These are phyloP conservation scores for Aquilaria agallochum DNA, from an alignment of 441 rosid genomes.

Conservation along the genomic window DNA sequence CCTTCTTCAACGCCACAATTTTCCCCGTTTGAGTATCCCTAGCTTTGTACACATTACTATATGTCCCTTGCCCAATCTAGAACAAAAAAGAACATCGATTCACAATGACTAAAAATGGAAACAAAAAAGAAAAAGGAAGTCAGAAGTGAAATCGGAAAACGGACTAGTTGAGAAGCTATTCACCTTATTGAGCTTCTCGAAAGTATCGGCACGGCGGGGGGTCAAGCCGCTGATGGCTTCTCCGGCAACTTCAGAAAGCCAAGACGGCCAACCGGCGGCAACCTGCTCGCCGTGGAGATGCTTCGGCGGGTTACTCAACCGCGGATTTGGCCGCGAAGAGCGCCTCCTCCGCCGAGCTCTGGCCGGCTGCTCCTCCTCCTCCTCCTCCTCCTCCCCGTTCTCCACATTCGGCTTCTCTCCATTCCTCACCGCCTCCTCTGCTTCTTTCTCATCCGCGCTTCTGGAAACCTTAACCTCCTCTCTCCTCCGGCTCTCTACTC, in stretches of 20 bases:
- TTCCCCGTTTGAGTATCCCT: slow-evolving; percentile 49
- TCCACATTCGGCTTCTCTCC: slow-evolving; percentile 20
- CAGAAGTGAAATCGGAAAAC: slow-evolving; percentile 1
- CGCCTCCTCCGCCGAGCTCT: slow-evolving; percentile 23
- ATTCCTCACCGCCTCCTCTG: slow-evolving; percentile 23
- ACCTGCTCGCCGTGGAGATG: slow-evolving; percentile 48
- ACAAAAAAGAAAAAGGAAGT: neutral
- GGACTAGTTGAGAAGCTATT: neutral
- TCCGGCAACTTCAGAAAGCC: slow-evolving; percentile 47
- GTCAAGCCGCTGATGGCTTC: slow-evolving; percentile 54
- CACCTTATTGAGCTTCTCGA: slow-evolving; percentile 54
- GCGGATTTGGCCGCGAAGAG: slow-evolving; percentile 36
- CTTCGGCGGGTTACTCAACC: slow-evolving; percentile 45
- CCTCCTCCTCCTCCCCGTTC: slow-evolving; percentile 13
- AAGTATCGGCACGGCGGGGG: slow-evolving; percentile 46
- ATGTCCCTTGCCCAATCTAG: slow-evolving; percentile 73
- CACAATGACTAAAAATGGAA: neutral
- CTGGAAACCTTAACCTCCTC: slow-evolving; percentile 18
- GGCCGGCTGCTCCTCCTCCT: slow-evolving; percentile 9
- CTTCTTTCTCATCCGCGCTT: slow-evolving; percentile 11
- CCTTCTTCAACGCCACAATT: slow-evolving; percentile 63
- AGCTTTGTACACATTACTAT: slow-evolving; percentile 67
- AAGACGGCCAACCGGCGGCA: slow-evolving; percentile 57
- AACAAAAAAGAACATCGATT: slow-evolving; percentile 10
- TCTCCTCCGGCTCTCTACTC: slow-evolving; percentile 19